Evolutionary conservation across 495 filamentous ascomycete genomes (phyloP), one percentile per base, ranked within the genome.

Genomic region (Xylaria venustula): DNA sequence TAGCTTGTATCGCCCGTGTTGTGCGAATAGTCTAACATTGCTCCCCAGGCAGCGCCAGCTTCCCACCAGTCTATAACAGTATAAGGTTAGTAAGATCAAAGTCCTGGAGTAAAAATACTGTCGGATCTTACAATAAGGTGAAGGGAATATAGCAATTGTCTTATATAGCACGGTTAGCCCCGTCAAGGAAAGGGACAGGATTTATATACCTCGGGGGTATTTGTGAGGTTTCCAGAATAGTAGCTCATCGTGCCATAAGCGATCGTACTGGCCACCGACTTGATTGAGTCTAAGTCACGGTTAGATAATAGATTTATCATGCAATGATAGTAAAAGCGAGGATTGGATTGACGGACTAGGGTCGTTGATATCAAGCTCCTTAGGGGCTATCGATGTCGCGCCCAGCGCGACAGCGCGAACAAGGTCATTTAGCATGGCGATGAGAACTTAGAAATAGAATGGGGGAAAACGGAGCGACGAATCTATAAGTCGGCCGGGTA

Each of bases 11-110:
- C 92, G 8, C 86, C 85, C 0, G 91, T 95, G 70, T 88, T 90
- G 69, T 85, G 90, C 71, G 88, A 93, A 71, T 97, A 96, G 67
- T 96, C 88, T 34, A 96, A 73, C 69, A 97, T 76, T 2, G 85
- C 73, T 44, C 85, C 86, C 78, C 89, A 90, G 69, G 88, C 83
- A 7, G 86, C 86, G 28, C 90, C 90, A 20, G 83, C 84, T 73
- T 91, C 83, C 89, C 89, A 92, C 89, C 89, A 93, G 77, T 87
- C 68, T 88, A 65, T 86, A 82, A 2, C 78, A 76, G 58, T 73
- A 66, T 20, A 19, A 20, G 52, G 57, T 68, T 28, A 69, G 58
- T 19, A 60, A 48, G 2, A 26, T 54, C 19, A 25, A 3, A 50
- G 52, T 40, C 3, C 14, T 0, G 34, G 37, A 44, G 55, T 34